Evolutionary conservation across 306 rosid species (phyloP).

Genomic region (Ormosia semicastrata): DNA sequence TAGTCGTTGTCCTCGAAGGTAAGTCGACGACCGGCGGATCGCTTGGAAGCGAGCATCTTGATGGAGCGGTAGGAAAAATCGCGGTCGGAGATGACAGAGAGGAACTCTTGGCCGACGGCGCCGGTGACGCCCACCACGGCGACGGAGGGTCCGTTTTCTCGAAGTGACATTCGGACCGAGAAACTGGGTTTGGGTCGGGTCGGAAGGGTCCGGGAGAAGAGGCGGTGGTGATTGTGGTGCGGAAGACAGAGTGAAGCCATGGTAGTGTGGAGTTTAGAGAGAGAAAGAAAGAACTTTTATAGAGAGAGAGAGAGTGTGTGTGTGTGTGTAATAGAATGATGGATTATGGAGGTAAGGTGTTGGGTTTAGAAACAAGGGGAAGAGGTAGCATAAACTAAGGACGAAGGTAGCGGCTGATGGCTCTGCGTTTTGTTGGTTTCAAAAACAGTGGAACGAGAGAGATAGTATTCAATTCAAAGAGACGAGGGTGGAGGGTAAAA

Average conservation of each 20-base stretch:
- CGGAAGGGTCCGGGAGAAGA: constrained; percentile 26
- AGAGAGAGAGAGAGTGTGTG: not conserved
- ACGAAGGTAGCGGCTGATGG: constrained; percentile 3
- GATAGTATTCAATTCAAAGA: too few relatives aligned
- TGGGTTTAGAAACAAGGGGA: not conserved
- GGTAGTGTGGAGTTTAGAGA: not conserved
- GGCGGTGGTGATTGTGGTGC: constrained; percentile 30
- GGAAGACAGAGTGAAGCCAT: constrained; percentile 50
- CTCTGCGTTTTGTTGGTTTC: not conserved
- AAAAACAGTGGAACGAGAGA: not conserved
- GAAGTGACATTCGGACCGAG: constrained; percentile 67
- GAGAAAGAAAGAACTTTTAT: not conserved
- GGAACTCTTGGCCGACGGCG: constrained; percentile 97
- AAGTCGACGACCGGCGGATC: constrained; percentile 73
- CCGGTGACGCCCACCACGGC: constrained; percentile 98
- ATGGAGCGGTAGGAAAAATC: constrained; percentile 92
- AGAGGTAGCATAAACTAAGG: not conserved
- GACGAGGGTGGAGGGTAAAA: not conserved
- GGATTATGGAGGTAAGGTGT: not conserved
- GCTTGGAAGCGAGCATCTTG: constrained; percentile 95
- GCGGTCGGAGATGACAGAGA: constrained; percentile 90
- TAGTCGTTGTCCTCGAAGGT: constrained; percentile 59
- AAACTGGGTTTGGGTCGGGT: constrained; percentile 25
- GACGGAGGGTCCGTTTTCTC: constrained; percentile 68
- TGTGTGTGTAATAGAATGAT: not conserved